Evolutionary conservation across 1,139 yeast species (phyloP).

Genomic region (Magnusiomyces suaveolens): DNA sequence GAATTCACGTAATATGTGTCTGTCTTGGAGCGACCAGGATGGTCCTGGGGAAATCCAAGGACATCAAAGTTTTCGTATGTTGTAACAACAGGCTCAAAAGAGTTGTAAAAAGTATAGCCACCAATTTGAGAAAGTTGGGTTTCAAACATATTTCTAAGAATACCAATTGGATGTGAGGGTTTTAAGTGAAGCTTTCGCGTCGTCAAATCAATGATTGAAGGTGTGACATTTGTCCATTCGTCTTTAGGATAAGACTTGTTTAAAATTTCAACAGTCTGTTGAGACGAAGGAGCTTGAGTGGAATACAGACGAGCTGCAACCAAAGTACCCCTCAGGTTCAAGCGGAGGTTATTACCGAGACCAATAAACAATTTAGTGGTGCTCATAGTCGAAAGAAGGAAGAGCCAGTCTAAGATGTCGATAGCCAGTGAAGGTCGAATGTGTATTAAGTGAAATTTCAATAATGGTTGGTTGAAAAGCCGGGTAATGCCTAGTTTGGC

Average conservation of each 20-base stretch:
- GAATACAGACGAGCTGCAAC: background rate
- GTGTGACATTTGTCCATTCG: slow-evolving; percentile 80
- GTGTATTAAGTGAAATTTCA: background rate
- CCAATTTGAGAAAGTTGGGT: slow-evolving; percentile 55
- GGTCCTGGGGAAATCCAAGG: slow-evolving; percentile 82
- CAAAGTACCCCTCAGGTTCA: background rate
- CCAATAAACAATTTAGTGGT: background rate
- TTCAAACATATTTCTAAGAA: slow-evolving; percentile 66
- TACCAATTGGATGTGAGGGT: slow-evolving; percentile 80
- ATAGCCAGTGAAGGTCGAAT: background rate
- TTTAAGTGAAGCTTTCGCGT: slow-evolving; percentile 66
- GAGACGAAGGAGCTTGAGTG: slow-evolving; percentile 11
- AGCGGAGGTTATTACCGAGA: background rate
- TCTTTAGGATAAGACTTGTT: slow-evolving; percentile 53
- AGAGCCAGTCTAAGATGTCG: background rate
- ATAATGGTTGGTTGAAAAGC: background rate
- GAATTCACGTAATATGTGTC: slow-evolving; percentile 87
- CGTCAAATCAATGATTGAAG: slow-evolving; percentile 57
- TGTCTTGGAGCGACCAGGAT: slow-evolving; percentile 85
- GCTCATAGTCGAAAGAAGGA: background rate
- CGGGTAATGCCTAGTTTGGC: background rate
- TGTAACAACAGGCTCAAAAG: slow-evolving; percentile 76
- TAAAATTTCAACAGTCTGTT: slow-evolving; percentile 29
- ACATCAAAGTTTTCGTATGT: slow-evolving; percentile 81
- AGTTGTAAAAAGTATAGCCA: slow-evolving; percentile 61